These are phyloP conservation scores for Populus tremula DNA, from an alignment of 345 rosid genomes.

Conservation along the genomic window DNA sequence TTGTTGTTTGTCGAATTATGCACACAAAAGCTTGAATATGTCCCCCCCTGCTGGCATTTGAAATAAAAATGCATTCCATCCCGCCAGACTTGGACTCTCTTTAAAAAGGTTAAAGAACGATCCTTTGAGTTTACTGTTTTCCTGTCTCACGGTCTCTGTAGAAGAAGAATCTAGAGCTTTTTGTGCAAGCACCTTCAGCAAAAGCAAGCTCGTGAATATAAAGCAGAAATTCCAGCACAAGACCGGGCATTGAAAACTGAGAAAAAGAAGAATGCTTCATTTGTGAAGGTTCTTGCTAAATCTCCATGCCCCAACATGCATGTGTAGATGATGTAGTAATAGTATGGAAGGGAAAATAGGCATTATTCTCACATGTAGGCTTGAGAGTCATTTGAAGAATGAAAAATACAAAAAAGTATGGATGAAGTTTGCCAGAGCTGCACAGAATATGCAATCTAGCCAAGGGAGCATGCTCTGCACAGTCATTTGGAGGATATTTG, in stretches of 20 bases:
- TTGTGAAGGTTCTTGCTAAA: not conserved
- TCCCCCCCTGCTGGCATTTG: not conserved
- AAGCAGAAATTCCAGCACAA: not conserved
- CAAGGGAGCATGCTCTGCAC: too few species aligned
- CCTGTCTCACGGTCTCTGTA: not conserved
- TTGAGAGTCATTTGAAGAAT: not conserved
- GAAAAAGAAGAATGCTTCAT: not conserved
- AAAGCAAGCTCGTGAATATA: not conserved
- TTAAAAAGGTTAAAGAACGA: constrained; percentile 1
- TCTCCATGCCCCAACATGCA: not conserved
- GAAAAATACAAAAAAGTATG: too few species aligned
- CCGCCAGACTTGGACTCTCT: not conserved
- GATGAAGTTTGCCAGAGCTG: not conserved
- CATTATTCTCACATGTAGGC: not conserved
- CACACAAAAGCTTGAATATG: constrained; percentile 3
- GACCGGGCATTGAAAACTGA: not conserved
- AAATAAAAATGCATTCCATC: not conserved
- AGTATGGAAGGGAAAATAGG: not conserved
- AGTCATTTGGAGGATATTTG: not conserved
- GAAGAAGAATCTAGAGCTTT: not conserved
- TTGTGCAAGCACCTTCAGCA: not conserved
- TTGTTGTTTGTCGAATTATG: not conserved
- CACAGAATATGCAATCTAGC: not conserved
- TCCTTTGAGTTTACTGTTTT: not conserved
- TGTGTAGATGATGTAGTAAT: not conserved